Evolutionary conservation across 208 protist genomes (phyloP).

Genomic region (Wallacemonas collosoma): DNA sequence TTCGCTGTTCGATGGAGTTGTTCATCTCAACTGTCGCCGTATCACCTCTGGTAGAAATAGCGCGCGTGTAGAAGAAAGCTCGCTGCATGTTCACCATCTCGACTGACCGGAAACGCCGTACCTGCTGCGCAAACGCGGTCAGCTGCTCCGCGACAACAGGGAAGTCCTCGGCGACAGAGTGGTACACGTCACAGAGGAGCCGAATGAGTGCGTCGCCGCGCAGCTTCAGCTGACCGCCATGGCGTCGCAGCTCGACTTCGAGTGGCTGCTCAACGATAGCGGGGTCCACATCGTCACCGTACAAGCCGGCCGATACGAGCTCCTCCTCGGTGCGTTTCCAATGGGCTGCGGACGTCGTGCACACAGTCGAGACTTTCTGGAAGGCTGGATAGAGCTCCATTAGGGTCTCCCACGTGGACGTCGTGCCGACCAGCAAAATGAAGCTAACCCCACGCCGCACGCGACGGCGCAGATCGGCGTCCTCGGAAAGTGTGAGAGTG

Average conservation of each 20-base stretch:
- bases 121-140: slow-evolving; percentile 36
- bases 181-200: slow-evolving; percentile 30
- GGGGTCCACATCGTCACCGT: slow-evolving; percentile 18
- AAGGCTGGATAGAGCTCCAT: slow-evolving; percentile 50
- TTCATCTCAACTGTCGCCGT: slow-evolving; percentile 26
- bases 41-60: slow-evolving; percentile 25
- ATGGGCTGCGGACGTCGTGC: slow-evolving; percentile 29
- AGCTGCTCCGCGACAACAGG: slow-evolving; percentile 39
- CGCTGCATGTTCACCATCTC: slow-evolving; percentile 22
- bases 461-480: slow-evolving; percentile 55
- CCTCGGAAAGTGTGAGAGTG: slow-evolving; percentile 38
- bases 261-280: slow-evolving; percentile 5
- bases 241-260: slow-evolving; percentile 13
- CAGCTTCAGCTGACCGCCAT: slow-evolving; percentile 9
- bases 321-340: slow-evolving; percentile 35
- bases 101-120: slow-evolving; percentile 22
- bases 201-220: slow-evolving; percentile 26
- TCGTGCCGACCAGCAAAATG: slow-evolving; percentile 48
- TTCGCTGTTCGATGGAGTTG: slow-evolving; percentile 5
- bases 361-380: slow-evolving; percentile 28
- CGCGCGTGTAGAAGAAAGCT: slow-evolving; percentile 11
- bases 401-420: slow-evolving; percentile 34
- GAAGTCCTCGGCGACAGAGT: slow-evolving; percentile 17
- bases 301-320: slow-evolving; percentile 39
- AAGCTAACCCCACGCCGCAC: slow-evolving; percentile 61